Conservation (phyloP, 1,284 basidiomycete genomes). For the Ustilago loliicola region DNA sequence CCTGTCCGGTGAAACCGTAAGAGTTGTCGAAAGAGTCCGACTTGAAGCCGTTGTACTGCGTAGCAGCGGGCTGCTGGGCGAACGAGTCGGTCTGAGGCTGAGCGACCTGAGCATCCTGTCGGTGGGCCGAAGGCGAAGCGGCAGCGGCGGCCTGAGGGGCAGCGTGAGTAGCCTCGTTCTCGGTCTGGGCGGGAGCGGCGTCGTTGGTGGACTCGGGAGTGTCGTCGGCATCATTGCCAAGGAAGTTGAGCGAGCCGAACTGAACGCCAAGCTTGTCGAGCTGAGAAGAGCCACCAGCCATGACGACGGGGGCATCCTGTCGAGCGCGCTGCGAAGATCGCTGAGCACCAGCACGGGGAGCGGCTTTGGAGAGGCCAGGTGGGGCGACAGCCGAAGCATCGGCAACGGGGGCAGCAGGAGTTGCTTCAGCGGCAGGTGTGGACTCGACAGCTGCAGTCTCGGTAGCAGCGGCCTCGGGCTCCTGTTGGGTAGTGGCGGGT, state of each 20-base stretch:
- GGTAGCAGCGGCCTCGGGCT: conserved; percentile 21
- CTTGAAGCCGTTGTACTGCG: conserved; percentile 54
- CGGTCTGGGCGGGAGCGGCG: conserved; percentile 16
- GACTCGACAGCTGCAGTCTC: conserved; percentile 30
- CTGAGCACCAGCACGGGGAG: conserved; percentile 44
- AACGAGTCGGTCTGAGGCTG: conserved; percentile 42
- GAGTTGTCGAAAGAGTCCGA: conserved; percentile 54
- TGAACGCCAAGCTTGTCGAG: conserved; percentile 68
- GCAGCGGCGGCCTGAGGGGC: conserved; percentile 21
- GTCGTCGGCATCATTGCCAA: conserved; percentile 58
- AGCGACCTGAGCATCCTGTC: conserved; percentile 35
- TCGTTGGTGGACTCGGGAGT: conserved; percentile 21
- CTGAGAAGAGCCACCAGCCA: conserved; percentile 64
- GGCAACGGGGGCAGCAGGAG: conserved; percentile 18
- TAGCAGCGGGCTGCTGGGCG: conserved; percentile 36
- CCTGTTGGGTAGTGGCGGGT: conserved; percentile 15
- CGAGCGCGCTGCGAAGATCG: conserved; percentile 61
- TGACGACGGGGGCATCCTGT: conserved; percentile 67
- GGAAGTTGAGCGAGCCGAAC: conserved; percentile 69
- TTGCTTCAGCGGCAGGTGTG: conserved; percentile 34
- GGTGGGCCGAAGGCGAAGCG: conserved; percentile 36
- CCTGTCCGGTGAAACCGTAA: conserved; percentile 50
- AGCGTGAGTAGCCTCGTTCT: conserved; percentile 24
- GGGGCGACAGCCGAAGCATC: conserved; percentile 36
- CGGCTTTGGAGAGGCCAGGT: conserved; percentile 52